A percentile compares a stretch with the other conserved stretches of the same genome.
These are phyloP conservation scores for Murraya paniculata DNA, from an alignment of 345 rosid genomes.

Conservation along the genomic window DNA sequence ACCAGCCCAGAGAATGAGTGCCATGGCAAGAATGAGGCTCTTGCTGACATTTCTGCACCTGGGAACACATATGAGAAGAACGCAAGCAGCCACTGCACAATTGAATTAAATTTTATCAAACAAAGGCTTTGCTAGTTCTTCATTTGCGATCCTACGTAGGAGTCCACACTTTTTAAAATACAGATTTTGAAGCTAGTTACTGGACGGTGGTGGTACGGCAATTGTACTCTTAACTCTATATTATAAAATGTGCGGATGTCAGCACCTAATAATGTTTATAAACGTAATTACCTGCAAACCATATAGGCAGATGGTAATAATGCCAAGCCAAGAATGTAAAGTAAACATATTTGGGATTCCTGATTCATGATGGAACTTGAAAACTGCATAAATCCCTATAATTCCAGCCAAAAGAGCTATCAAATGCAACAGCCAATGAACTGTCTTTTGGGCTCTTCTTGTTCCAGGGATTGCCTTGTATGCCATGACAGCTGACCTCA, in stretches of 20 bases:
- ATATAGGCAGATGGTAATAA: conserved; percentile 43
- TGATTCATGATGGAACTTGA: conserved; percentile 37
- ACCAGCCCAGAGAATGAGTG: conserved; percentile 38
- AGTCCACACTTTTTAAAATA: too few species aligned
- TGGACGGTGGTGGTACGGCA: too few species aligned
- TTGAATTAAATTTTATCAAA: too few species aligned
- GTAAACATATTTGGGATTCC: conserved; percentile 24
- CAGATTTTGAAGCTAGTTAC: too few species aligned
- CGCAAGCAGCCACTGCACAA: conserved; percentile 39
- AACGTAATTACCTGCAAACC: conserved; percentile 39
- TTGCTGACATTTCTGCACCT: conserved; percentile 20
- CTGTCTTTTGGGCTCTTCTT: conserved; percentile 28
- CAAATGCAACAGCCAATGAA: conserved; percentile 36
- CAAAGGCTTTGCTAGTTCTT: too few species aligned
- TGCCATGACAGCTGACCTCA: conserved; percentile 46
- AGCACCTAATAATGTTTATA: neutral
- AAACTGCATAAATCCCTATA: conserved; percentile 37
- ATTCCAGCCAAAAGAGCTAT: conserved; percentile 39
- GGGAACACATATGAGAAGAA: conserved; percentile 51
- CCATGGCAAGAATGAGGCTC: conserved; percentile 45
- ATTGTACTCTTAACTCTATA: too few species aligned
- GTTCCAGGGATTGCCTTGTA: conserved; percentile 41
- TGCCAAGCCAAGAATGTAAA: conserved; percentile 60
- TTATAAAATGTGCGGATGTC: too few species aligned
- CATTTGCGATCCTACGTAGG: neutral